phyloP scores from a whole-genome alignment of 106 monocot species.

The Apostasia shenzhenica region DNA sequence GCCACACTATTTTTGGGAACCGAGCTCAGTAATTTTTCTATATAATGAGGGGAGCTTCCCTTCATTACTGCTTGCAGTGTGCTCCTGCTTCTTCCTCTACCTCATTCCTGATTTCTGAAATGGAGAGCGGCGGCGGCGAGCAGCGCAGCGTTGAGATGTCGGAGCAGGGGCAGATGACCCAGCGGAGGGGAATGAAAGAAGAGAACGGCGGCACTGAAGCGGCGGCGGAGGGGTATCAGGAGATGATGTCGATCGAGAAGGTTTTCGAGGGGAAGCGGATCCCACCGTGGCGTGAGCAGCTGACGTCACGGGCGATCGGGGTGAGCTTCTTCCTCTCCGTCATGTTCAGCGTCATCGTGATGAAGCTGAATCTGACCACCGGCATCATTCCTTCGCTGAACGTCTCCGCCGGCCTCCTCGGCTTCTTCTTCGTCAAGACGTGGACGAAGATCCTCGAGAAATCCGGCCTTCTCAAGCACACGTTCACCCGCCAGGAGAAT shows the following conservation, averaged over 20 bases:
- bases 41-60: too few relatives aligned
- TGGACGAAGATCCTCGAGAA: constrained; percentile 51
- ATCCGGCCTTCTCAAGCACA: constrained; percentile 34
- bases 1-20: too few relatives aligned
- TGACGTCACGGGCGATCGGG: constrained; percentile 3
- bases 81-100: background rate
- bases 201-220: background rate
- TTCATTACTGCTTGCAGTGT: too few relatives aligned
- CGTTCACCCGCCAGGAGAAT: constrained; percentile 82
- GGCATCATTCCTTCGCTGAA: constrained; percentile 87
- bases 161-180: constrained; percentile 4
- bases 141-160: background rate
- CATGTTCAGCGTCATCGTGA: constrained; percentile 76
- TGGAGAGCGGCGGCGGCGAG: background rate
- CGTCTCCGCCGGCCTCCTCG: constrained; percentile 77
- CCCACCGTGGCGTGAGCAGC: constrained; percentile 5
- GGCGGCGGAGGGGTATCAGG: background rate
- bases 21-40: too few relatives aligned
- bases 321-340: constrained; percentile 11
- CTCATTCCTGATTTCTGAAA: background rate
- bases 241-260: constrained; percentile 10
- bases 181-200: constrained; percentile 3
- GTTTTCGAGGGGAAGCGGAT: constrained; percentile 10
- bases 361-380: constrained; percentile 84
- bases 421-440: constrained; percentile 71